Evolutionary conservation across 2,329 filamentous ascomycete species (phyloP), one percentile per base, ranked within the genome.

Genomic region (Camptophora hylomeconis): DNA sequence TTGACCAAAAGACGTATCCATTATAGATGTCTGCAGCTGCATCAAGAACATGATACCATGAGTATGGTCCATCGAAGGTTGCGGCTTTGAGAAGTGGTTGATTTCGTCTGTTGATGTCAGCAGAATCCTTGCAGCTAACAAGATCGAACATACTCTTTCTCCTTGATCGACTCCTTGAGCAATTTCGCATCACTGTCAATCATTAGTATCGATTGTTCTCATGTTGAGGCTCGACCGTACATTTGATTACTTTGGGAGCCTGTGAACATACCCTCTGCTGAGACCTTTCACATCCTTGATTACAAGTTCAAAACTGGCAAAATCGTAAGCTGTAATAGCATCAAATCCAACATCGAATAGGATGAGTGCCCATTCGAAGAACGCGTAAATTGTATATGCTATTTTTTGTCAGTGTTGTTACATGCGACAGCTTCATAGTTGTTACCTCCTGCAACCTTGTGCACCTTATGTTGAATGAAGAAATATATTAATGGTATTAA

Each of bases 401-500:
- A 32, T 48, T 39, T 37, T 20, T 21, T 20, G 22, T 38, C 17
- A 34, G 22, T 18, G 29, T 17, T 23, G 20, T 12, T 20, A 17
- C 12, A 16, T 13, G 17, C 13, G 12, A 12, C 19, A 12, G 9
- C 24, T 30, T 20, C 35, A n/a, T n/a, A n/a, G 21, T 26, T 45
- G 75, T 56, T 64, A 95, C 87, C 89, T 67, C 89, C 89, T 34
- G 89, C 67, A 37, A 95, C 73, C 35, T 77, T 82, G 54, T 98
- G 84, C 29, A 98, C 81, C 58, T 98, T 98, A 65, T 98, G 89
- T 55, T 94, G 89, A 40, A 98, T 92, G 53, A 94, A 98, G 53
- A 84, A 98, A 62, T 94, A 95, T 12, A 95, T 69, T 51, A 98
- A 62, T 17, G 86, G 86, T 26, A 94, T 68, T 17, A 98, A 67